Conservation (phyloP, 148 eudicot genomes). For the Nyssa sinensis region DNA sequence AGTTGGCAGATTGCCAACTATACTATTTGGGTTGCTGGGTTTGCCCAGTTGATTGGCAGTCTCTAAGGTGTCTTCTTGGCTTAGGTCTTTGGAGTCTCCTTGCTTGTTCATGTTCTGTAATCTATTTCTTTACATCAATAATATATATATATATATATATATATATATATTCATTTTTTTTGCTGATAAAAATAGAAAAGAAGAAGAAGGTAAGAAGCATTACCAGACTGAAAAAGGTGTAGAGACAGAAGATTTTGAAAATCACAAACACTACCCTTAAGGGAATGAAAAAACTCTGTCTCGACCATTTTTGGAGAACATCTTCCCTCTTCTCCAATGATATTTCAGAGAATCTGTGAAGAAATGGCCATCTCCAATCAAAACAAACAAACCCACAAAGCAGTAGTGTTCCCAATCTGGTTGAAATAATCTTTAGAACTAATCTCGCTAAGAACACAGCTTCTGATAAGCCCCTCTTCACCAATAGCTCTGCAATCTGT, state of each 20-base stretch:
- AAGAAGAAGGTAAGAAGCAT: background rate
- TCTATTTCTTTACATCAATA: no score
- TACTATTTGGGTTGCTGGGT: no score
- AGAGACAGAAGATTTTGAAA: conserved; percentile 41
- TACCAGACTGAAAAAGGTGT: conserved; percentile 48
- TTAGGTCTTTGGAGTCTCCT: no score
- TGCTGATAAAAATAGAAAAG: background rate
- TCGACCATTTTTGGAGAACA: conserved; percentile 68
- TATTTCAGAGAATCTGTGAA: conserved; percentile 50
- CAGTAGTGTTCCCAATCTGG: conserved; percentile 62
- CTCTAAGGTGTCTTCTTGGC: no score
- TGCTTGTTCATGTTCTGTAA: no score
- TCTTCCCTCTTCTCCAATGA: conserved; percentile 51
- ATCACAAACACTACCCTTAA: conserved; percentile 41
- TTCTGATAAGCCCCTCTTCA: conserved; percentile 38
- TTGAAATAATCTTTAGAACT: conserved; percentile 51
- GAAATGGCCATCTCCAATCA: conserved; percentile 58
- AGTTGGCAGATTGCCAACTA: no score
- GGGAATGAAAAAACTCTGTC: conserved; percentile 29
- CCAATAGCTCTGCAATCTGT: conserved; percentile 56
- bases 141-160: no score
- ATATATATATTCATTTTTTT: no score
- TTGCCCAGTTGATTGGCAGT: no score
- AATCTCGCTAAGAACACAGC: conserved; percentile 32
- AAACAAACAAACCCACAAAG: conserved; percentile 60